phyloP scores from a whole-genome alignment of 805 yeast genomes.

The Teunomyces cretensis region DNA sequence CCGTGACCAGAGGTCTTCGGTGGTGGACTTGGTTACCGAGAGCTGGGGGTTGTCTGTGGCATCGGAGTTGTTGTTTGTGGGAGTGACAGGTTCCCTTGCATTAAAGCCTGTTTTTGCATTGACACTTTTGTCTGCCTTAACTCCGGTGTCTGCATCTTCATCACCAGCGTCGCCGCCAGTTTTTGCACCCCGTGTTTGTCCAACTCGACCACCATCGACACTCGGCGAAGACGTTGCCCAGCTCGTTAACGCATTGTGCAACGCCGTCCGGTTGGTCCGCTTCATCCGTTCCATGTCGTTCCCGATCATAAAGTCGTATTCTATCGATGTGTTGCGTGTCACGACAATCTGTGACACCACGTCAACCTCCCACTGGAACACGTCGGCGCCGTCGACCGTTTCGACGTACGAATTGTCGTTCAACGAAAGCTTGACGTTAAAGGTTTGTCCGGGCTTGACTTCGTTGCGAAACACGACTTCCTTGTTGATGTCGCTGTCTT shows the following conservation, averaged over 20 bases:
- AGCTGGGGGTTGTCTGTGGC: slow-evolving; percentile 21
- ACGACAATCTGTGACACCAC: slow-evolving; percentile 42
- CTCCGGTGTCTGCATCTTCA: neutral
- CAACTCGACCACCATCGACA: neutral
- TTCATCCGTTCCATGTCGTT: slow-evolving; percentile 34
- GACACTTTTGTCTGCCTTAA: neutral
- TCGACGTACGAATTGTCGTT: slow-evolving; percentile 41
- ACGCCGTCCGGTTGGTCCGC: slow-evolving; percentile 26
- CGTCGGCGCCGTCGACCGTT: slow-evolving; percentile 11
- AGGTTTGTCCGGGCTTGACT: slow-evolving; percentile 70
- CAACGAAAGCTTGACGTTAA: slow-evolving; percentile 53
- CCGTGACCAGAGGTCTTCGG: slow-evolving; percentile 35
- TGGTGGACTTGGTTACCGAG: slow-evolving; percentile 22
- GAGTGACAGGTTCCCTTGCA: neutral
- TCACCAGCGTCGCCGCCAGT: neutral
- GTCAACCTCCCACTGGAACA: slow-evolving; percentile 39
- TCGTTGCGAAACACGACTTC: slow-evolving; percentile 40
- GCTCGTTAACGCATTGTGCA: slow-evolving; percentile 9
- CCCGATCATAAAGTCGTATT: slow-evolving; percentile 39
- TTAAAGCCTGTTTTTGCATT: neutral
- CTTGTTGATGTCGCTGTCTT: slow-evolving; percentile 16
- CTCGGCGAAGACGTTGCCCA: neutral
- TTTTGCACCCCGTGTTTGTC: neutral
- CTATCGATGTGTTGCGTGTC: slow-evolving; percentile 28
- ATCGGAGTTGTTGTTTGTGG: too few relatives aligned